These are phyloP conservation scores for Pelargonium cotyledonis DNA, from an alignment of 441 rosid species.

Conservation along the genomic window DNA sequence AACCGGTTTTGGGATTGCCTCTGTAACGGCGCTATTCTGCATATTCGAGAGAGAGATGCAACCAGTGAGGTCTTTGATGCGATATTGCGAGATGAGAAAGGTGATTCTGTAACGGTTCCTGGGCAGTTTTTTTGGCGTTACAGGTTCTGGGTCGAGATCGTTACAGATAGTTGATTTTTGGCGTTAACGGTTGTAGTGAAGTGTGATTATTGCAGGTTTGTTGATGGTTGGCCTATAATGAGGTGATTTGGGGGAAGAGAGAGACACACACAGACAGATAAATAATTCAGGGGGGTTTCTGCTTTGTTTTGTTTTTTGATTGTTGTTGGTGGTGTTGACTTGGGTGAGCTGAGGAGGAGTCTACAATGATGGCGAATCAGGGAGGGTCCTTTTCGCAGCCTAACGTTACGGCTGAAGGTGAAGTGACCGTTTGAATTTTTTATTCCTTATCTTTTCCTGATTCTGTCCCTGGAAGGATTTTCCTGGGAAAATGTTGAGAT, in stretches of 20 bases:
- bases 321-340: constrained; percentile 15
- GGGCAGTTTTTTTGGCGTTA: constrained; percentile 29
- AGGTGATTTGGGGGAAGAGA: constrained; percentile 15
- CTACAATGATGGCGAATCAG: constrained; percentile 40
- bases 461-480: constrained; percentile 9
- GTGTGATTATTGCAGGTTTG: too few species aligned
- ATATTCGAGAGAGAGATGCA: not conserved
- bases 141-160: constrained; percentile 16
- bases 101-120: constrained; percentile 13
- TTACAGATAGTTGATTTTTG: constrained; percentile 4
- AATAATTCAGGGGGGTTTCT: not conserved
- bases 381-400: constrained; percentile 38
- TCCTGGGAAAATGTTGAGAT: constrained; percentile 3
- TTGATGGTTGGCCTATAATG: constrained; percentile 23
- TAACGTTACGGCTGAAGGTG: constrained; percentile 28
- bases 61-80: not conserved
- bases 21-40: constrained; percentile 33
- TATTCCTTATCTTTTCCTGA: not conserved
- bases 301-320: not conserved
- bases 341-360: constrained; percentile 9
- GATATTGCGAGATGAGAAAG: constrained; percentile 19
- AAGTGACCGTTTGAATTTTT: constrained; percentile 14
- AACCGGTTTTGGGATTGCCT: constrained; percentile 25
- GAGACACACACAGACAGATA: not conserved
- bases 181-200: too few species aligned